These are phyloP conservation scores for Pestalotiopsis sp. DNA, from an alignment of 2,329 filamentous ascomycete species.

Conservation along the genomic window DNA sequence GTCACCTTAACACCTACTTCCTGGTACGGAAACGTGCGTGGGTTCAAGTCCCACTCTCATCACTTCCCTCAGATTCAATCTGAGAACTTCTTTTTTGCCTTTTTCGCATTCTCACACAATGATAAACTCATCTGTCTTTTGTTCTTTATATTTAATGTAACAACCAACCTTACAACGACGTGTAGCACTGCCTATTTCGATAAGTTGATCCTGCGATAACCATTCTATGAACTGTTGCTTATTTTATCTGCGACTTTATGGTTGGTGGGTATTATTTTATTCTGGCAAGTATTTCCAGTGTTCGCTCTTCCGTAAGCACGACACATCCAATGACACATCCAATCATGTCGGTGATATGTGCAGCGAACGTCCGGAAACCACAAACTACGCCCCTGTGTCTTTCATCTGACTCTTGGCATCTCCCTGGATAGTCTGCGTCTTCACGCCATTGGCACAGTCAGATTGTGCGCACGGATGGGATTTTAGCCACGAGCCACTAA, in stretches of 20 bases:
- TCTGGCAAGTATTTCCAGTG: no score
- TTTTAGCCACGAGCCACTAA: neutral
- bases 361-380: neutral
- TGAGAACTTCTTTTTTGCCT: neutral
- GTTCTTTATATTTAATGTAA: no score
- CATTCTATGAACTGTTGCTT: no score
- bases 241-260: no score
- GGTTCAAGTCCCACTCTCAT: slow-evolving; percentile 11
- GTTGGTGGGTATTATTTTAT: no score
- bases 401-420: neutral
- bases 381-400: neutral
- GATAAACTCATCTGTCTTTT: no score
- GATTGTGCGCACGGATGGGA: neutral
- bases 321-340: no score
- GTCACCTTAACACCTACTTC: slow-evolving; percentile 11
- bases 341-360: no score
- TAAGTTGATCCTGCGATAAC: no score
- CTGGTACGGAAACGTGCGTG: slow-evolving; percentile 11
- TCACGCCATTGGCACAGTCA: neutral
- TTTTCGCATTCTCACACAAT: neutral
- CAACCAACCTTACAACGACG: no score
- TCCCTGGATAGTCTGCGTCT: neutral
- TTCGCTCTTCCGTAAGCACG: no score
- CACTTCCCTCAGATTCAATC: slow-evolving; percentile 5
- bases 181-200: no score